A percentile compares a stretch with the other conserved stretches of the same genome.
Evolutionary conservation across 441 rosid species (phyloP).

Genomic region (Populus trichocarpa): DNA sequence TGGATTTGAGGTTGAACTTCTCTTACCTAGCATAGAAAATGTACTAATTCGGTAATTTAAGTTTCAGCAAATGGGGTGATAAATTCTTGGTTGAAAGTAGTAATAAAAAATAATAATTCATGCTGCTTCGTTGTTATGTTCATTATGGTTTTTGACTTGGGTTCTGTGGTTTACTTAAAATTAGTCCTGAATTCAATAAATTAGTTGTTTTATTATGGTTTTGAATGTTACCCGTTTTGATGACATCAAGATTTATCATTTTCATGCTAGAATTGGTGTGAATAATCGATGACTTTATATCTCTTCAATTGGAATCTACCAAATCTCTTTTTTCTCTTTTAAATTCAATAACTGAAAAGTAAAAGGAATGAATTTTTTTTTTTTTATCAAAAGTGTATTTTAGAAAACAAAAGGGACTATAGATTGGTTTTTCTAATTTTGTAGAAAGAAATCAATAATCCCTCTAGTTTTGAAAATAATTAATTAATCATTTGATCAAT

Average conservation of each 20-base stretch:
- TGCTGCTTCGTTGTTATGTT: background rate
- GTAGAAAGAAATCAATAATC: background rate
- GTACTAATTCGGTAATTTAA: background rate
- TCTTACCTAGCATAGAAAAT: background rate
- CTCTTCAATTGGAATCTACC: background rate
- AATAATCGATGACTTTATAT: too few species aligned
- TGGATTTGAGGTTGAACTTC: background rate
- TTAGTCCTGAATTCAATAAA: background rate
- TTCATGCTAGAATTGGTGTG: background rate
- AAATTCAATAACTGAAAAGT: too few species aligned
- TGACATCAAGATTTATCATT: background rate
- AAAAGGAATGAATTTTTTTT: too few species aligned
- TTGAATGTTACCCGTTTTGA: background rate
- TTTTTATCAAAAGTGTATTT: background rate
- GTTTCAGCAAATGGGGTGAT: background rate
- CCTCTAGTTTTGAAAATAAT: background rate
- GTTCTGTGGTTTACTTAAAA: background rate
- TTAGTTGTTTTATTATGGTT: background rate
- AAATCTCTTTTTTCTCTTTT: background rate
- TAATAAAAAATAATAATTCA: too few species aligned
- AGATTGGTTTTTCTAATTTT: background rate
- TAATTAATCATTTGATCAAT: too few species aligned
- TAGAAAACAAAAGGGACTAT: background rate
- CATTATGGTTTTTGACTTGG: too few species aligned
- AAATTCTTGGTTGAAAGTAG: background rate